Evolutionary conservation across 1,284 basidiomycete genomes (phyloP), one percentile per base, ranked within the genome.

Genomic region (Rhodotorula sp.): DNA sequence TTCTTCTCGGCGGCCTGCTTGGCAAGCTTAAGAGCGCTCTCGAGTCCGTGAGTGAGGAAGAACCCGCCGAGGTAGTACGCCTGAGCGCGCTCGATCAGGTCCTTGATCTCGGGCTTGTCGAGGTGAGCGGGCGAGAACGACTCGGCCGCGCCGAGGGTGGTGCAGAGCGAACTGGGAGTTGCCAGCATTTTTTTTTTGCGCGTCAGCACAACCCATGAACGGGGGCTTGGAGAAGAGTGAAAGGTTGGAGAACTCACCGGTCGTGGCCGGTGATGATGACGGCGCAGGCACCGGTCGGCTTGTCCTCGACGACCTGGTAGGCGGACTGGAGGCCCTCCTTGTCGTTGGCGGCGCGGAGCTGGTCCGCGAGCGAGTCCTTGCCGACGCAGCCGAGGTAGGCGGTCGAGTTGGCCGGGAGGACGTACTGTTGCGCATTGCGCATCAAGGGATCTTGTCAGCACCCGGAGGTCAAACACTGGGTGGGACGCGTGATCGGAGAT

Each of bases 361-460:
- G 93, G 74, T 93, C 86, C 33, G 93, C 92, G 63, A 98, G 87
- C 58, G 88, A 87, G 78, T 99, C 96, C 71, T 93, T 86, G 67
- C 96, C 96, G 73, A 99, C 96, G 76, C 89, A 90, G 33, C 96
- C 96, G 53, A 94, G 87, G 85, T 93, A 99, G 48, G 94, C 95
- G 63, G 97, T 95, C 24, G 93, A 95, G 69, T 87, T 83, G n/a
- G 87, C 84, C 10, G 94, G 93, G 60, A 95, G 87, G 64, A 95
- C 84, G 80, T 96, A 97, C 93, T 95, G 78, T 1, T 1, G 67
- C 29, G 44, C 61, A n/a, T 63, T 37, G 51, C 3, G 8, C 4
- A 1, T 49, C 18, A 30, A 48, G 7, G 26, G 14, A 14, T 18
- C 4, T 6, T 4, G 20, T 45, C 54, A 30, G 48, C 12, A 65